Base-by-base conservation (phyloP, 495 filamentous ascomycete species). In the Xylona heveae region DNA sequence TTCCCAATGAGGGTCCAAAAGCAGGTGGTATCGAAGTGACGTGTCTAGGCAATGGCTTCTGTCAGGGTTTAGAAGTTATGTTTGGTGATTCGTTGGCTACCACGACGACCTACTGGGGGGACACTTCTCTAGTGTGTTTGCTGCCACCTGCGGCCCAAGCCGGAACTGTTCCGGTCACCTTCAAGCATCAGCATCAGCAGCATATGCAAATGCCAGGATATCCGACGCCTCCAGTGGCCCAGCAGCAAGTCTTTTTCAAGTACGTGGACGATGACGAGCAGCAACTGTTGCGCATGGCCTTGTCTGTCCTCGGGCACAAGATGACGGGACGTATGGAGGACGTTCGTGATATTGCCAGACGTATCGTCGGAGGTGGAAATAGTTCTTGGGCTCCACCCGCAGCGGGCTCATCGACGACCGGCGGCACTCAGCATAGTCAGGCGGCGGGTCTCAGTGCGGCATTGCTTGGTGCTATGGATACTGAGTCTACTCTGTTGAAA, bases 1-100 rank as follows among this genome's bases (percentile, higher is more conserved):
- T 85, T 23, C 84, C 84, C 1, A 58, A 61, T 21, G 76, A 90
- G 48, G 85, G 84, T 7, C 77, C 82, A 6, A 71, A 71, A 25
- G 61, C 61, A 16, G 85, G 85, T 35, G 81, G 82, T 8, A 76
- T 78, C 20, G 83, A 93, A 42, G 79, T 93, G 8, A 81, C 77
- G 0, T 61, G 84, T 33, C 54, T 85, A 17, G 84, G 85, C 4
- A 74, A 66, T 41, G 70, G 71, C 14, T 93, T 93, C 42, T 68
- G 65, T 22, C 66, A 72, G 28, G 79, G 78, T 4, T 65, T 85
- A 44, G 76, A 80, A 34, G 80, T 92, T 36, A 72, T 83, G 42
- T 94, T 94, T 50, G 84, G 83, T 12, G 71, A 80, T 27, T 62
- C 60, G 3, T 58, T 68, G 21, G 84, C 85, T 6, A 74, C 70